phyloP scores from a whole-genome alignment of 2,329 filamentous ascomycete genomes.

The Aspergillus glaucus region DNA sequence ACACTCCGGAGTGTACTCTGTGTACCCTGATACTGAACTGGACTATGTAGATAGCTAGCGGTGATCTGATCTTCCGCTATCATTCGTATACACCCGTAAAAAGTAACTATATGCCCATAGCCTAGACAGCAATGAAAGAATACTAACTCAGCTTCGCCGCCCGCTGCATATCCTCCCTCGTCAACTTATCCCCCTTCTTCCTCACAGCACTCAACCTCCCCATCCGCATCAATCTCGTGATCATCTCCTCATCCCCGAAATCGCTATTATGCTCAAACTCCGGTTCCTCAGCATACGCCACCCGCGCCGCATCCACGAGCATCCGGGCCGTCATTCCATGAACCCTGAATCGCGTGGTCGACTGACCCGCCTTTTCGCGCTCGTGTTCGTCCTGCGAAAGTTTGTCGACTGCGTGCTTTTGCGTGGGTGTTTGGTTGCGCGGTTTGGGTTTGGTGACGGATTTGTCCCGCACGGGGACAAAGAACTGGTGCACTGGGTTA shows the following conservation, averaged over 20 bases:
- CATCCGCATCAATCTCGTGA: constrained; percentile 49
- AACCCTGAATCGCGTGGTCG: constrained; percentile 63
- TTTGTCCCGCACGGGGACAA: constrained; percentile 71
- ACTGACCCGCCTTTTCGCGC: constrained; percentile 40
- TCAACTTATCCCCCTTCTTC: constrained; percentile 48
- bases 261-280: constrained; percentile 70
- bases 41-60: no score
- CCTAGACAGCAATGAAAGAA: background rate
- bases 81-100: no score
- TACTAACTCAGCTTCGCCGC: constrained; percentile 42
- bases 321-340: constrained; percentile 95
- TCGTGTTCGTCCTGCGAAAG: constrained; percentile 34
- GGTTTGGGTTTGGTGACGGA: constrained; percentile 58
- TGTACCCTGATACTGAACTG: no score
- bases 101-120: no score
- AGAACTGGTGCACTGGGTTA: constrained; percentile 73
- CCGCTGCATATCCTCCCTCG: constrained; percentile 45
- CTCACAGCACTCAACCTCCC: constrained; percentile 50
- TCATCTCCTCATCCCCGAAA: constrained; percentile 62
- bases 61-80: no score
- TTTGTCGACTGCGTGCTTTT: constrained; percentile 34
- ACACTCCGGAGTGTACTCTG: no score
- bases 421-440: constrained; percentile 29
- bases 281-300: constrained; percentile 76
- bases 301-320: constrained; percentile 75